Base-by-base conservation (phyloP, 257 asterid genomes). In the Fraxinus pennsylvanica region DNA sequence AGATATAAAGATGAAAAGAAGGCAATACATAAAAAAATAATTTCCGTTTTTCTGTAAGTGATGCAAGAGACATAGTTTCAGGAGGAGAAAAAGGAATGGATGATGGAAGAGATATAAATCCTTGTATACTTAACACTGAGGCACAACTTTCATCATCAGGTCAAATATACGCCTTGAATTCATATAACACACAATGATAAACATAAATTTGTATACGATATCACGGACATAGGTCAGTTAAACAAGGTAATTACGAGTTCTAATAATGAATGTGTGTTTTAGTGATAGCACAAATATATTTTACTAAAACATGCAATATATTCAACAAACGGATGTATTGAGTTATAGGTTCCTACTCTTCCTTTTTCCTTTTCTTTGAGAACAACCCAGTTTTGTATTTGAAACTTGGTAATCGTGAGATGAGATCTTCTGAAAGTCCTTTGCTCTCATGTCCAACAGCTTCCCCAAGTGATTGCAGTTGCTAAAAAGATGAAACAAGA, bases 391-490 rank as follows among this genome's bases (percentile, higher is more conserved):
- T 83, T 85, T 87, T 93, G 88, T 87, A 85, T 87, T 79, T 91
- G 91, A 86, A 95, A 70, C 88, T 88, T 61, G 97, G 98, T 68
- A 95, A 79, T 33, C 91, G 91, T 22, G 92, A 82, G 68, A 93
- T 89, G 76, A 91, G 88, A 72, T 89, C 92, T 1, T 87, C 91
- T 7, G 97, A 71, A 77, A 93, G 94, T 74, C 99, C 99, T 86
- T 79, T 91, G 89, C 86, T 87, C 84, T 89, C 91, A 30, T 82
- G 87, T 78, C 98, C 99, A 75, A 95, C 88, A 59, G 93, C 85
- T 68, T 95, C 98, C 76, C 96, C 98, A 22, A 93, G 90, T 30
- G 82, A 79, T 82, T 89, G 97, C 86, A 91, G 80, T 82, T 95
- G 96, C 99, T 95, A 69, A 63, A 6, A 27, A 19, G 12, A 27